Percentiles rank a stretch among this genome's conserved stretches.
These are phyloP conservation scores for Hibiscus syriacus DNA, from an alignment of 345 rosid genomes.

Conservation along the genomic window DNA sequence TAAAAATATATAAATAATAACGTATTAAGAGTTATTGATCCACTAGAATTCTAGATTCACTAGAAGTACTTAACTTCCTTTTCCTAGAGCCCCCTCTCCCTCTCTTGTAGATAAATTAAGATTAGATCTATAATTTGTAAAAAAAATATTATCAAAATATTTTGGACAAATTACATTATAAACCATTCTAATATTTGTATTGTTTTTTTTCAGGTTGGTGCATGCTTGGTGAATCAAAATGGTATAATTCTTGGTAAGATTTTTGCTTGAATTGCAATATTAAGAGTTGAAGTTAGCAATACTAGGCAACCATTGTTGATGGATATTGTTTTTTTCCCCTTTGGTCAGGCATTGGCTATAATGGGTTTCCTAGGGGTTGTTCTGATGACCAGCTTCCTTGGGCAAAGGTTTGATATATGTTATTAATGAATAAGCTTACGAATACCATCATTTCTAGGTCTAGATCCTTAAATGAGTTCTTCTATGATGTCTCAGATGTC, in stretches of 20 bases:
- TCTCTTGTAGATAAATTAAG: no score
- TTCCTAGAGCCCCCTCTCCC: no score
- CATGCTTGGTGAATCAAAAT: constrained; percentile 86
- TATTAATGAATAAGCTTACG: background rate
- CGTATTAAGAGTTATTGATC: no score
- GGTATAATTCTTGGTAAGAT: constrained; percentile 83
- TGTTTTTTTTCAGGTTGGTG: constrained; percentile 57
- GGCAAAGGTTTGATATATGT: constrained; percentile 65
- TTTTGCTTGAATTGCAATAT: background rate
- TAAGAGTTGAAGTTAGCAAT: background rate
- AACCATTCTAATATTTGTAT: constrained; percentile 3
- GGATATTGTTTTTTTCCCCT: background rate
- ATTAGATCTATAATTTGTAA: no score
- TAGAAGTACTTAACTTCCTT: no score
- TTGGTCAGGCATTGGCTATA: constrained; percentile 80
- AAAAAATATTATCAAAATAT: no score
- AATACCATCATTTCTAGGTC: constrained; percentile 1
- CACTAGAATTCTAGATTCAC: no score
- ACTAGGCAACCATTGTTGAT: background rate
- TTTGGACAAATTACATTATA: no score
- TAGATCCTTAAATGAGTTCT: background rate
- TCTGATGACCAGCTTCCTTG: constrained; percentile 96
- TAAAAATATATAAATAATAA: no score
- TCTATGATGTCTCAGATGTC: constrained; percentile 56
- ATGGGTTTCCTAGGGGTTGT: constrained; percentile 98